A percentile compares a stretch with the other conserved stretches of the same genome.
Conservation (phyloP, 148 eudicot genomes). For the Cornus florida region DNA sequence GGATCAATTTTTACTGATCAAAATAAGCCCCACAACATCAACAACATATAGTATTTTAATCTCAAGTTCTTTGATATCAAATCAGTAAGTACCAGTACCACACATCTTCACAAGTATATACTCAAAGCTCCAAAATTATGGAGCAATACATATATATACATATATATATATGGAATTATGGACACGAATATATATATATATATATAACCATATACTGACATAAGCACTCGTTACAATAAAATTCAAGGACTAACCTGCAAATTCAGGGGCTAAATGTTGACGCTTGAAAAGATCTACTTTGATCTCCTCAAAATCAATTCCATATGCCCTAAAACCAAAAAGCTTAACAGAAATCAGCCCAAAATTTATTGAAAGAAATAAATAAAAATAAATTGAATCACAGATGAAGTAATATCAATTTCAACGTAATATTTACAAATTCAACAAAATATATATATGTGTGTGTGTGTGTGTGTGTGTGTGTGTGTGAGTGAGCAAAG, state of each 20-base stretch:
- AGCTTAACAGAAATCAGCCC: not conserved
- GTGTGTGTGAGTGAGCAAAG: not conserved
- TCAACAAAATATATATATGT: not conserved
- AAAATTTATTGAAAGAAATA: not conserved
- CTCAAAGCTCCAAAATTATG: not conserved
- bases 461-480: too few relatives aligned
- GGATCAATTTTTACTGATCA: too few relatives aligned
- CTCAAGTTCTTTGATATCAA: too few relatives aligned
- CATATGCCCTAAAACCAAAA: conserved; percentile 27
- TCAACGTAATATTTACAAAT: not conserved
- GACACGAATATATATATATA: too few relatives aligned
- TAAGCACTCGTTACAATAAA: not conserved
- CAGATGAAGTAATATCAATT: not conserved
- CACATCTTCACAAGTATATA: not conserved
- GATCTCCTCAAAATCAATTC: conserved; percentile 47
- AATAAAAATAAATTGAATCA: not conserved
- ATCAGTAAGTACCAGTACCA: too few relatives aligned
- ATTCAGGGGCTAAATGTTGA: conserved; percentile 34
- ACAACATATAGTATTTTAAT: too few relatives aligned
- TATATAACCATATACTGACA: too few relatives aligned
- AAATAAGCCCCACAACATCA: too few relatives aligned
- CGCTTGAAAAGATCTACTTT: conserved; percentile 29
- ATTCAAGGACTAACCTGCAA: conserved; percentile 34
- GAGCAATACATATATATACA: not conserved
- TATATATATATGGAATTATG: too few relatives aligned